Conservation (phyloP, 352 stramenopile species). For the Phytophthora pluvialis region DNA sequence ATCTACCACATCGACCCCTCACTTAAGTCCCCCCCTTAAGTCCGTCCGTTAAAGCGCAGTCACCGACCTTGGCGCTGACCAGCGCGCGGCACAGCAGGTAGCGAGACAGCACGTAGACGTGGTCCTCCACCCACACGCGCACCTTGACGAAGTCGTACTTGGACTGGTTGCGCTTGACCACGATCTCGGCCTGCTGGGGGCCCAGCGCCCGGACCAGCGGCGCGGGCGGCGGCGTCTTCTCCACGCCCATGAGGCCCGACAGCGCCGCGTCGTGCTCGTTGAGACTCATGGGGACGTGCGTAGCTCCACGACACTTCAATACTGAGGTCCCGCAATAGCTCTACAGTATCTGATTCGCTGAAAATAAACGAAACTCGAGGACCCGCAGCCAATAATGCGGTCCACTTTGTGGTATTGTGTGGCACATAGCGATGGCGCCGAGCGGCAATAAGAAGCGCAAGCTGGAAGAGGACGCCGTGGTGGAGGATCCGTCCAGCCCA, state of each 20-base stretch:
- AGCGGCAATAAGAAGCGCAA: constrained; percentile 49
- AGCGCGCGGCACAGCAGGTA: constrained; percentile 87
- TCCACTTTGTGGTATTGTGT: background rate
- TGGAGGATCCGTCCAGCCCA: too few relatives aligned
- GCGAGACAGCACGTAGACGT: constrained; percentile 89
- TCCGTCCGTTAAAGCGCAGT: background rate
- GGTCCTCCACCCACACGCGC: constrained; percentile 89
- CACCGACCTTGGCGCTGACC: constrained; percentile 79
- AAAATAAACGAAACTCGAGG: background rate
- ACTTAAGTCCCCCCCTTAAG: background rate
- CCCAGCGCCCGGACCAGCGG: constrained; percentile 43
- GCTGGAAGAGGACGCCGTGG: constrained; percentile 22
- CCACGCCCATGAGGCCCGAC: constrained; percentile 36
- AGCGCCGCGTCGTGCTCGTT: constrained; percentile 42
- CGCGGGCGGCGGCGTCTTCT: constrained; percentile 42
- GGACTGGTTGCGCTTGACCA: constrained; percentile 85
- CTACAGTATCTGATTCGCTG: constrained; percentile 14
- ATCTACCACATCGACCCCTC: constrained; percentile 47
- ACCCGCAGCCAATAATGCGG: background rate
- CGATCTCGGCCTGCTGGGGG: constrained; percentile 48
- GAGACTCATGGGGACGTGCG: constrained; percentile 25
- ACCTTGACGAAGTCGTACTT: constrained; percentile 93
- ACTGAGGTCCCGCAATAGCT: constrained; percentile 5
- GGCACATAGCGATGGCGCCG: constrained; percentile 1
- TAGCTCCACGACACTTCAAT: constrained; percentile 19